Base-by-base conservation (phyloP, 176 grass and related monocot species). In the Miscanthus lutarioriparius region DNA sequence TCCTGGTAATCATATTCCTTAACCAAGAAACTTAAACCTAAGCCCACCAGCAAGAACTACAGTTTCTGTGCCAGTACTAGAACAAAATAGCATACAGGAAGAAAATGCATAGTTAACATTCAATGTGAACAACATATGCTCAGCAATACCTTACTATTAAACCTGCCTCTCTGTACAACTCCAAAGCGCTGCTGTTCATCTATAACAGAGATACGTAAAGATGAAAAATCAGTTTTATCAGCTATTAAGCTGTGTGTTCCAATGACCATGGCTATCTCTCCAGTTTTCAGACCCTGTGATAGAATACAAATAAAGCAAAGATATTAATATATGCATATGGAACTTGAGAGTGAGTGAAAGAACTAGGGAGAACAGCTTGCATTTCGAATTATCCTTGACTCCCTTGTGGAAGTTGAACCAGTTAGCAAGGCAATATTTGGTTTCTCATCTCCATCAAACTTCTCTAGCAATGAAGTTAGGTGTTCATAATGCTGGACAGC, bases 121-220 rank as follows among this genome's bases (percentile, higher is more conserved):
- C 71, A 63, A 75, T 43, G 39, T 70, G 69, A 83, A 85, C 59
- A 70, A 26, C 19, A 84, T 48, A 73, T 51, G 39, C 17, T 75
- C 48, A 33, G 27, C 30, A 80, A 71, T 73, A 94, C 91, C 89
- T 98, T 98, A 82, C 78, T 98, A 81, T 94, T 98, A 81, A 98
- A 94, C 41, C 81, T 88, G 82, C 93, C 96, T 85, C 96, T 88
- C 59, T 98, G 96, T 73, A 95, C 70, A 44, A 98, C 93, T 87
- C 93, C 93, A 83, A 98, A 98, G 8, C 91, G 82, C 38, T 98
- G 91, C 40, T 95, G 93, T 81, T 98, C 96, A 89, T 98, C 96
- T 83, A 98, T 86, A 47, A 92, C 83, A 80, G 91, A 91, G 38
- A 98, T 90, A 59, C 87, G 88, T 79, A 98, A 86, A 82, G 81